Evolutionary conservation across 306 rosid genomes (phyloP), one percentile per base, ranked within the genome.

Genomic region (Vigna nakashimae): DNA sequence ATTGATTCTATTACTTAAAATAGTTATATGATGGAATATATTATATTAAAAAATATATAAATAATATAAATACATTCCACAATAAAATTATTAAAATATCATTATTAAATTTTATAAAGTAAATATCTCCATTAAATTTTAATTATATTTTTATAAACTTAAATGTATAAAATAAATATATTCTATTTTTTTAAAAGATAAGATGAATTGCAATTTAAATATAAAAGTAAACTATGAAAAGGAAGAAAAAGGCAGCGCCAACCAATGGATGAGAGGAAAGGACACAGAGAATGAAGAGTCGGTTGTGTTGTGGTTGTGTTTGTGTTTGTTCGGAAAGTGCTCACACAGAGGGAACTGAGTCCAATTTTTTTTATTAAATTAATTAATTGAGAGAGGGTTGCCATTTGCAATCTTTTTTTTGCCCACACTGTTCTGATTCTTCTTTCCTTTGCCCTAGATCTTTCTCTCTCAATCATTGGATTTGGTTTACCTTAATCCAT

Each of bases 381-480:
- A 30, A 32, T 62, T 32, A 16, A n/a, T 8, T 34, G 5, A 34
- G 3, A 15, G 34, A 62, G 46, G 22, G 45, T 32, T 32, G 28
- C 28, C 28, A 26, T 26, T 7, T 4, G 34, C 12, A 34, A 28
- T 28, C 42, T 14, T 15, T 34, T 63, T 6, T 9, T 4, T 0
- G 6, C 20, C 5, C n/a, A 55, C 62, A 20, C 62, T 2, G 6
- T 6, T 57, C 42, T 28, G 42, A 15, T 60, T 11, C 32, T 65
- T 42, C 45, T 73, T 62, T 64, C 11, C 18, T 45, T 36, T 74
- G 64, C 66, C 77, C 32, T 43, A 75, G 83, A 86, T 82, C 87
- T 78, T 82, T 79, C n/a, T 45, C 68, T 67, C 63, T 45, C 28
- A 46, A 57, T 78, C 68, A 77, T 53, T 15, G 38, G 28, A 6